A percentile compares a stretch with the other conserved stretches of the same genome.
phyloP scores from a whole-genome alignment of 768 basidiomycete genomes.

The Ramaria sp. region DNA sequence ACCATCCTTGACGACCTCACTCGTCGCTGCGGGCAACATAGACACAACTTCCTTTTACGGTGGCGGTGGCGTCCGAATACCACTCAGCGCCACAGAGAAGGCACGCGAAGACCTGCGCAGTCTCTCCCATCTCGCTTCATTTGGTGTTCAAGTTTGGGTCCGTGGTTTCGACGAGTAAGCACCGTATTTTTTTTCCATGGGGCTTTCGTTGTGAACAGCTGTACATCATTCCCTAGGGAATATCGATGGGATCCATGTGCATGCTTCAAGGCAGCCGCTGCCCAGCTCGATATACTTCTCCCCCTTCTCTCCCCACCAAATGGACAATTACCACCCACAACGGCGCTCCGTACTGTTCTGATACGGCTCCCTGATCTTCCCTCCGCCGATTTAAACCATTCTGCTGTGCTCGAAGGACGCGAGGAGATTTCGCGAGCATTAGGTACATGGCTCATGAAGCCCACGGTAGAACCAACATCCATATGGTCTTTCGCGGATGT shows the following conservation, averaged over 20 bases:
- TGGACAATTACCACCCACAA: background rate
- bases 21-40: background rate
- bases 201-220: background rate
- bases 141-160: background rate
- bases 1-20: background rate
- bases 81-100: background rate
- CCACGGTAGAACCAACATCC: background rate
- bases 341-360: background rate
- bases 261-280: background rate
- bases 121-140: background rate
- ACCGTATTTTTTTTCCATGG: background rate
- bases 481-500: conserved; percentile 3
- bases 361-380: conserved; percentile 1
- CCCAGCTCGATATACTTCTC: conserved; percentile 2
- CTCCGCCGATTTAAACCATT: background rate
- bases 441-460: conserved; percentile 4
- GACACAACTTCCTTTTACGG: background rate
- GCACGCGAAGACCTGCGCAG: conserved; percentile 2
- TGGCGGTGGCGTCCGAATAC: conserved; percentile 1
- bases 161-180: conserved; percentile 5
- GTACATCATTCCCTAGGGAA: background rate
- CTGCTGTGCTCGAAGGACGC: background rate
- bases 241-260: conserved; percentile 3
- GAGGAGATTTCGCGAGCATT: conserved; percentile 3
- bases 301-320: background rate